Evolutionary conservation across 345 rosid genomes (phyloP).

Genomic region (Ceriops zippeliana): DNA sequence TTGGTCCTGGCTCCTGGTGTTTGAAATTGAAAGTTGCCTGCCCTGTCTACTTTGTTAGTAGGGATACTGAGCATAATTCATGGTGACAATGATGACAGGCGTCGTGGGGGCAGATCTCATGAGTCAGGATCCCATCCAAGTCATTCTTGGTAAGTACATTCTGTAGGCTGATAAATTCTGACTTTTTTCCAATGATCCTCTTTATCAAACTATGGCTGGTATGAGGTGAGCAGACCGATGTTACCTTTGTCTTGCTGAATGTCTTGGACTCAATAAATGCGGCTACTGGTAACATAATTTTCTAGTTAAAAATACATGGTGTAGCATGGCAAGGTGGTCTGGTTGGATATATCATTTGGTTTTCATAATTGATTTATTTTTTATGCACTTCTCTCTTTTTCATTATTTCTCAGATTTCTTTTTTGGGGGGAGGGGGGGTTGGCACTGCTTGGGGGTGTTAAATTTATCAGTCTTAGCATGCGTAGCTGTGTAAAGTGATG

Average conservation of each 20-base stretch:
- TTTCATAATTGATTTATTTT: neutral
- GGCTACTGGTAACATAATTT: no score
- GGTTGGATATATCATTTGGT: no score
- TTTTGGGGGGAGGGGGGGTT: no score
- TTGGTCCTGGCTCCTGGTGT: conserved; percentile 1
- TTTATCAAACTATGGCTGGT: neutral
- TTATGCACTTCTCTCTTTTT: neutral
- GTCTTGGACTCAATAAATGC: no score
- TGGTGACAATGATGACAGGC: conserved; percentile 72
- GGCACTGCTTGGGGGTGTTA: neutral
- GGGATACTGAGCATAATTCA: conserved; percentile 18
- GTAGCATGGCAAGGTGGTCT: no score
- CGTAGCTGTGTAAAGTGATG: neutral
- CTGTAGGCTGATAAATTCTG: conserved; percentile 4
- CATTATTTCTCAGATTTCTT: no score
- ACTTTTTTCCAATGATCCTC: neutral
- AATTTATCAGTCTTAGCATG: neutral
- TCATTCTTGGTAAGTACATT: conserved; percentile 75
- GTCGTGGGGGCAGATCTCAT: conserved; percentile 75
- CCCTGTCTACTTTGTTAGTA: conserved; percentile 5
- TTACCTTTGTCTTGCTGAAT: no score
- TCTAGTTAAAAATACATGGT: no score
- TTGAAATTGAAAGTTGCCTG: neutral
- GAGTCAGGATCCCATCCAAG: conserved; percentile 68
- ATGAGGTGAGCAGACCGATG: no score